Percentiles rank a stretch among this genome's conserved stretches.
These are phyloP conservation scores for Sorghum bicolor DNA, from an alignment of 176 grass and related monocot species.

Conservation along the genomic window DNA sequence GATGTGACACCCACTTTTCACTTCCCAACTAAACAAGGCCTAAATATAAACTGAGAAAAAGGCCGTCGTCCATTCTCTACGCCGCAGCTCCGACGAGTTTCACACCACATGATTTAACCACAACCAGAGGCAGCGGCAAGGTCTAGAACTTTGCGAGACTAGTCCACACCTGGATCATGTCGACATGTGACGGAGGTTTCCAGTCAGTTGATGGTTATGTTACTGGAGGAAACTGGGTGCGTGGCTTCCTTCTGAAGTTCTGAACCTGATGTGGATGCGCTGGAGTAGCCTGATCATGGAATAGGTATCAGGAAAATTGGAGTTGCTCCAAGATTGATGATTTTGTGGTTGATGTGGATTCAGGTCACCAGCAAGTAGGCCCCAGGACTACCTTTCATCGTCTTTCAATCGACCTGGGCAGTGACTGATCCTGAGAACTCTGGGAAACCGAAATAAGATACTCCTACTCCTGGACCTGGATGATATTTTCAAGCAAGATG, in stretches of 20 bases:
- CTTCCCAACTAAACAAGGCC: no score
- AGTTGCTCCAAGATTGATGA: background rate
- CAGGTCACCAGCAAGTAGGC: background rate
- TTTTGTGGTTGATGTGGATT: background rate
- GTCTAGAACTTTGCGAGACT: background rate
- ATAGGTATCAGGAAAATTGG: background rate
- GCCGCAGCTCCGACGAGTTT: background rate
- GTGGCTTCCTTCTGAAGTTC: background rate
- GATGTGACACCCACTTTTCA: no score
- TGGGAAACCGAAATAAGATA: background rate
- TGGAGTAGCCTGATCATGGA: conserved; percentile 17
- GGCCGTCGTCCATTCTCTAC: background rate
- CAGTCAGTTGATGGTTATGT: background rate
- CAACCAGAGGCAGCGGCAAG: background rate
- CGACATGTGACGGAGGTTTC: background rate
- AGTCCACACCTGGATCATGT: conserved; percentile 16
- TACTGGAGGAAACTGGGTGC: background rate
- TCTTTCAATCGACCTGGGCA: background rate
- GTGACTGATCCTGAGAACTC: background rate
- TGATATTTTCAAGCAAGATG: no score
- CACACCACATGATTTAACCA: background rate
- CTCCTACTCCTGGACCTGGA: background rate
- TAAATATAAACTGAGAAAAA: background rate
- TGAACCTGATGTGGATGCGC: conserved; percentile 32
- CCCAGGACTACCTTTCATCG: background rate